Conservation (phyloP, 2,329 filamentous ascomycete species). For the Fonsecaea nubica region DNA sequence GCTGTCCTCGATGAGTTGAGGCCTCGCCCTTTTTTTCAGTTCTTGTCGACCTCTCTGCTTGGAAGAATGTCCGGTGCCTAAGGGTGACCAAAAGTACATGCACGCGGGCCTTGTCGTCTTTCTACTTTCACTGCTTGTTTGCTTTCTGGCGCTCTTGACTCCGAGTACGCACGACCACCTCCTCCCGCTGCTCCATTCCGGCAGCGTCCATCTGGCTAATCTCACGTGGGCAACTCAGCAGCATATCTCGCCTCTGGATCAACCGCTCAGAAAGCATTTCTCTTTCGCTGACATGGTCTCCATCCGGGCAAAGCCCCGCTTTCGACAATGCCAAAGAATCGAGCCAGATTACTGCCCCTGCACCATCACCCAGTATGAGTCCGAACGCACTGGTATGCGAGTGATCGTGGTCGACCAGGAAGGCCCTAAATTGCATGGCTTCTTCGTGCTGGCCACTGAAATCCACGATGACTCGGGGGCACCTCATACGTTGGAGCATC, state of each 20-base stretch:
- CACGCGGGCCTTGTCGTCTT: background rate
- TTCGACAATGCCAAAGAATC: slow-evolving; percentile 85
- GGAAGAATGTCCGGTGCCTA: background rate
- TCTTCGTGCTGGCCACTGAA: slow-evolving; percentile 94
- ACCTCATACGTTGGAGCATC: slow-evolving; percentile 82
- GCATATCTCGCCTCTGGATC: slow-evolving; percentile 1
- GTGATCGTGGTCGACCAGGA: slow-evolving; percentile 89
- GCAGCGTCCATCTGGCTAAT: slow-evolving; percentile 15
- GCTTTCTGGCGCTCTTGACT: slow-evolving; percentile 11
- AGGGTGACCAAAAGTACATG: background rate
- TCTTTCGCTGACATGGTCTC: slow-evolving; percentile 27
- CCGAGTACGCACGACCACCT: background rate
- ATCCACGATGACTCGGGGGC: slow-evolving; percentile 97
- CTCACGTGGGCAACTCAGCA: slow-evolving; percentile 11
- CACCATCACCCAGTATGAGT: slow-evolving; percentile 93
- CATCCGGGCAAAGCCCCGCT: slow-evolving; percentile 49
- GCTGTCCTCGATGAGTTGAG: background rate
- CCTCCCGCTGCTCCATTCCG: background rate
- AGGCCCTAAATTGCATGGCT: slow-evolving; percentile 93
- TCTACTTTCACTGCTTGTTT: slow-evolving; percentile 9
- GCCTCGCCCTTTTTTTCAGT: background rate
- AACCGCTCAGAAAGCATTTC: background rate
- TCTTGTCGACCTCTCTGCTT: background rate
- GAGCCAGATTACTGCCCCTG: slow-evolving; percentile 88
- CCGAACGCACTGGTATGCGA: slow-evolving; percentile 90